Evolutionary conservation across 2,329 filamentous ascomycete species (phyloP).

Genomic region (Hypoxylon sp.): DNA sequence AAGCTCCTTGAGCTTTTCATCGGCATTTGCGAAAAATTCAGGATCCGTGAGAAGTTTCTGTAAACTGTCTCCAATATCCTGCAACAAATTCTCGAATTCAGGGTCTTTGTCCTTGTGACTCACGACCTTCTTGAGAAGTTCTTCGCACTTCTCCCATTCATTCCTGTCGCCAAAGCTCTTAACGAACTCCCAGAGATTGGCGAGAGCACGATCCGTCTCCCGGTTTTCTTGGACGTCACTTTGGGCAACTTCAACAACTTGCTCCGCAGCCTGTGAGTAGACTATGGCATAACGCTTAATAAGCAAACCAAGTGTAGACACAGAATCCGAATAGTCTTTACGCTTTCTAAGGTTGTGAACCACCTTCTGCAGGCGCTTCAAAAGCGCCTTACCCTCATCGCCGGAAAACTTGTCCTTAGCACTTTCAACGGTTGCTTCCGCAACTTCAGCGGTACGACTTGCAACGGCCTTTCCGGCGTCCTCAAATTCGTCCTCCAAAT

Average conservation of each 20-base stretch:
- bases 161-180: conserved; percentile 82
- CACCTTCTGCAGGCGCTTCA: conserved; percentile 82
- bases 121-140: conserved; percentile 77
- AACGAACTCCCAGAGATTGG: conserved; percentile 85
- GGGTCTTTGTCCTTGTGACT: conserved; percentile 82
- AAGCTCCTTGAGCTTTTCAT: conserved; percentile 67
- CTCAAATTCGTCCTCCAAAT: conserved; percentile 71
- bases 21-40: conserved; percentile 83
- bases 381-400: conserved; percentile 79
- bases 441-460: conserved; percentile 58
- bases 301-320: conserved; percentile 81
- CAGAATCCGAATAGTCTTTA: conserved; percentile 87
- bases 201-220: conserved; percentile 80
- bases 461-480: conserved; percentile 70
- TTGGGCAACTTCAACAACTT: conserved; percentile 75
- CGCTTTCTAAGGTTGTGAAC: conserved; percentile 81
- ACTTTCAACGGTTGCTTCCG: conserved; percentile 71
- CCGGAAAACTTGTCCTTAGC: conserved; percentile 80
- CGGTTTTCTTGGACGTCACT: conserved; percentile 80
- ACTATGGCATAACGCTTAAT: conserved; percentile 82
- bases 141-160: conserved; percentile 82
- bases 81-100: conserved; percentile 84
- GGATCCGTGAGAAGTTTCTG: conserved; percentile 89
- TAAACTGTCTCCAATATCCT: conserved; percentile 79
- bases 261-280: conserved; percentile 81